Conservation (phyloP, 345 rosid species). For the Citrus sp. region DNA sequence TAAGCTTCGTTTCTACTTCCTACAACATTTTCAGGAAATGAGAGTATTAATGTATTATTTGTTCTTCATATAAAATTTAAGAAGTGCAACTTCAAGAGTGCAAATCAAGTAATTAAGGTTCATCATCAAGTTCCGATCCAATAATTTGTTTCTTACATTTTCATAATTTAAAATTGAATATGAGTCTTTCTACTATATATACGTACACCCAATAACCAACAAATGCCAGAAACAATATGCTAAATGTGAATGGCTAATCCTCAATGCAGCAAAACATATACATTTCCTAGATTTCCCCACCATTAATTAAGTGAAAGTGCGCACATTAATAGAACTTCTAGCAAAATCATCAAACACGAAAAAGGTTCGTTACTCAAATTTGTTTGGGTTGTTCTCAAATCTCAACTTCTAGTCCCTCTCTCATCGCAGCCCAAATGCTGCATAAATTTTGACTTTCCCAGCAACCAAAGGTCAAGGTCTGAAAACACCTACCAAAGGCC, state of each 20-base stretch:
- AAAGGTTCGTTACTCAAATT: background rate
- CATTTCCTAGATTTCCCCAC: background rate
- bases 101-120: too few relatives aligned
- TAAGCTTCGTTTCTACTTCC: too few relatives aligned
- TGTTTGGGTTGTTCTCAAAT: background rate
- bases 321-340: background rate
- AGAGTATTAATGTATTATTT: too few relatives aligned
- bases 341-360: background rate
- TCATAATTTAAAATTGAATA: too few relatives aligned
- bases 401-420: background rate
- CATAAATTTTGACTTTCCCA: conserved; percentile 19
- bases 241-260: background rate
- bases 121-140: too few relatives aligned
- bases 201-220: too few relatives aligned
- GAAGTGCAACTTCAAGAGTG: too few relatives aligned
- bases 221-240: too few relatives aligned
- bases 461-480: conserved; percentile 20
- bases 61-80: too few relatives aligned
- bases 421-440: background rate
- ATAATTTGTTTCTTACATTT: too few relatives aligned
- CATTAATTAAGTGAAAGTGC: background rate
- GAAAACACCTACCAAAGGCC: background rate
- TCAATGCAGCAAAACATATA: background rate
- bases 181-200: too few relatives aligned
- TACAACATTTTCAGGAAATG: too few relatives aligned